Evolutionary conservation across 2,329 filamentous ascomycete species (phyloP), one percentile per base, ranked within the genome.

Genomic region (Alternaria panax): DNA sequence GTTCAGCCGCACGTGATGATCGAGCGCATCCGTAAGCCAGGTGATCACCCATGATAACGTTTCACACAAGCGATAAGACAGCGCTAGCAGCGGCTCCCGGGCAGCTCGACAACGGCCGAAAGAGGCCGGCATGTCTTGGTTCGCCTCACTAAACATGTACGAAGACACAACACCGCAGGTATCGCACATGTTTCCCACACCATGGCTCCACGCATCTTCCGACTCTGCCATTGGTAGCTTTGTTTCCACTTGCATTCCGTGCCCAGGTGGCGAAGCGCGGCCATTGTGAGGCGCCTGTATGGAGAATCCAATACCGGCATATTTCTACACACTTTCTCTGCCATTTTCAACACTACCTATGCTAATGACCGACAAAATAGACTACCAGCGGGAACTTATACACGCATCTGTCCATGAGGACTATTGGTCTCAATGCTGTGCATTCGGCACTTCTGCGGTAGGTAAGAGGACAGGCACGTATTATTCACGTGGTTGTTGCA

Each of bases 1-100:
- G 41, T 53, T 18, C n/a, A 30, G 11, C 18, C 20, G 41, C 54
- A 57, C 54, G 54, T 57, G 54, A 57, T 30, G 20, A n/a, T 7
- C 14, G 18, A 46, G 25, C 22, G 30, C 28, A 41, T n/a, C 54
- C 28, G 40, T 30, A 48, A 25, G 30, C 54, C 54, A 57, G 54
- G 28, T 57, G 54, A 57, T 53, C 41, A 53, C 5, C 30, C 27
- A 27, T 48, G 48, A 53, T 57, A 46, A 36, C 54, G 54, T 53
- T 53, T 57, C 48, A 53, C 32, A 34, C 41, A 41, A 20, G 22
- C 38, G 48, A 51, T 40, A 43, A 36, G 40, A 34, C 22, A 30
- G 14, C 16, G 45, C 45, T 48, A 48, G 45, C 45, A 22, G 36
- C 20, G 14, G 45, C 30, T 48, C 45, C 30, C 30, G 32, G 12